Evolutionary conservation across 2,329 filamentous ascomycete genomes (phyloP), one percentile per base, ranked within the genome.

Genomic region (Pseudopyricularia javanii): DNA sequence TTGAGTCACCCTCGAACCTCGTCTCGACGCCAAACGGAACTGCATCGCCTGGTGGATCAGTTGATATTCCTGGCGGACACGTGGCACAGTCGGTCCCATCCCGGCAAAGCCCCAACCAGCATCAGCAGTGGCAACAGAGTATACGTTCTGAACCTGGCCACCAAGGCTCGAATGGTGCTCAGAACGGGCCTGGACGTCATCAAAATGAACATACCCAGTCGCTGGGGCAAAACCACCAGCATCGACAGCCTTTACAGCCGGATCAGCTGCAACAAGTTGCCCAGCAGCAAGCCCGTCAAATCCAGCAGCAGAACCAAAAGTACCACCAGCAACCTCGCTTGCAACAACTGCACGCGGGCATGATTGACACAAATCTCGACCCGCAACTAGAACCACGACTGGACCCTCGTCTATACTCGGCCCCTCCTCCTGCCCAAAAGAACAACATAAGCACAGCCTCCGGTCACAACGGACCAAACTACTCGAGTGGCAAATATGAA

Each of bases 281-380:
- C 24, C 53, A 56, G 55, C 35, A 32, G n/a, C 47, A 52, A 3
- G 52, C 56, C 6, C 56, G 34, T 17, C 53, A 51, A 26, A 33
- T 14, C 15, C 56, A 52, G 7, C 60, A 58, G 58, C 55, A 57
- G 20, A 51, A 49, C 52, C 54, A 57, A 4, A 34, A 56, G 14
- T 56, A 59, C 2, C 57, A 64, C 56, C 75, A 75, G 60, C 77
- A 78, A 58, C 70, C 71, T 7, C 68, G 74, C 30, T 24, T n/a
- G n/a, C 47, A 49, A 32, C 47, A 49, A 17, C 12, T 32, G 47
- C 47, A 49, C 15, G 20, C 40, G 3, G 40, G 12, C 22, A 71
- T 26, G 17, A 32, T 26, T 11, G 20, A 32, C 17, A 35, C 50
- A 4, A 49, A 43, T 49, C 30, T 50, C 11, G 48, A 50, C 9